A percentile compares a stretch with the other conserved stretches of the same genome.
Evolutionary conservation across 768 basidiomycete genomes (phyloP).

Genomic region (Boletus barrowsii): DNA sequence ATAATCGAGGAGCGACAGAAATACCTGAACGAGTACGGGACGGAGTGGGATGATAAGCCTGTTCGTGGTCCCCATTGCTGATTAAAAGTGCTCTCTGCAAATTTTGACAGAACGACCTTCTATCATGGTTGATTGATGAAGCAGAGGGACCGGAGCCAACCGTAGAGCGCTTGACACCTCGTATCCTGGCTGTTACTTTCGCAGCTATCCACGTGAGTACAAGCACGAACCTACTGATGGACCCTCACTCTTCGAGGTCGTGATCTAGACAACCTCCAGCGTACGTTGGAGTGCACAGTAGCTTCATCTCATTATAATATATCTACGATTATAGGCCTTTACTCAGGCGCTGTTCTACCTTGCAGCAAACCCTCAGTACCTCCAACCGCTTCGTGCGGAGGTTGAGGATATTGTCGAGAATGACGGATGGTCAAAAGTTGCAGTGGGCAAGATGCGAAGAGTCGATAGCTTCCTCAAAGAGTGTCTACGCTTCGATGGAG

Average conservation of each 20-base stretch:
- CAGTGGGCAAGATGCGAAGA: not conserved
- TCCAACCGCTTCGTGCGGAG: not conserved
- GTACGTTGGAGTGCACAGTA: not conserved
- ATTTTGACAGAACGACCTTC: constrained; percentile 29
- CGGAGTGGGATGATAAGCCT: constrained; percentile 31
- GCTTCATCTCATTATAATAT: not conserved
- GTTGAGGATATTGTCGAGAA: not conserved
- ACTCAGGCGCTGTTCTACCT: constrained; percentile 7
- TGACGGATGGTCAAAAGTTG: not conserved
- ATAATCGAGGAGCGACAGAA: constrained; percentile 30
- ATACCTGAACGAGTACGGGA: constrained; percentile 22
- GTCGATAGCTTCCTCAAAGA: not conserved
- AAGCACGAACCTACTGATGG: not conserved
- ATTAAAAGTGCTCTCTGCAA: not conserved
- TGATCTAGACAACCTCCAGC: constrained; percentile 15
- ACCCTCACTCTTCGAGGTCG: not conserved
- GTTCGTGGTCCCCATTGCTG: constrained; percentile 17
- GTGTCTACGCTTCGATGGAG: not conserved
- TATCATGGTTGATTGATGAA: constrained; percentile 32
- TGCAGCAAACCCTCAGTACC: not conserved
- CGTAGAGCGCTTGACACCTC: constrained; percentile 19
- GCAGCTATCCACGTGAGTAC: constrained; percentile 21
- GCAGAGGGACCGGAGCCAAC: constrained; percentile 20
- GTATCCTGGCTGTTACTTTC: constrained; percentile 13
- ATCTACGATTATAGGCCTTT: constrained; percentile 21